These are phyloP conservation scores for Orbilia oligospora DNA, from an alignment of 2,329 filamentous ascomycete genomes.

Conservation along the genomic window DNA sequence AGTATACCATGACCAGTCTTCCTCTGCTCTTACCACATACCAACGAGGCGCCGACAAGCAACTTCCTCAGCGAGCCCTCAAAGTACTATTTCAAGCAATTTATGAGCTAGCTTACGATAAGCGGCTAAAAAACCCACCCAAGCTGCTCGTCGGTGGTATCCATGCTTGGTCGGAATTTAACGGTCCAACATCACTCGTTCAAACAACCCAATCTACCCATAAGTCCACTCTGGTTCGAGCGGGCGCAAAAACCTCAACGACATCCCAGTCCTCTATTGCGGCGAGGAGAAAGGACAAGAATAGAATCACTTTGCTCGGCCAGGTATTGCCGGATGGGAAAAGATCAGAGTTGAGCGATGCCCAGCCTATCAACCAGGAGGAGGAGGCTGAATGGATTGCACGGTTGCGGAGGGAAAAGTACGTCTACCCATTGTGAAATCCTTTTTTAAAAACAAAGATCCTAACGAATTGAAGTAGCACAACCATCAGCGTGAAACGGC, in stretches of 20 bases:
- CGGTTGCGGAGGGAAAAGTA: conserved; percentile 77
- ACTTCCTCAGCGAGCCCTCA: conserved; percentile 73
- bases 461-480: conserved; percentile 19
- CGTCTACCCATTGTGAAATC: conserved; percentile 60
- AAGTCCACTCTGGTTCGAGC: conserved; percentile 67
- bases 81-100: conserved; percentile 82
- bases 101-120: conserved; percentile 86
- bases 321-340: conserved; percentile 64
- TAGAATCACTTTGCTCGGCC: conserved; percentile 34
- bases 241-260: conserved; percentile 71
- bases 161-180: conserved; percentile 89
- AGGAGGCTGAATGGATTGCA: conserved; percentile 85
- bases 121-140: conserved; percentile 79
- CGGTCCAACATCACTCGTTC: conserved; percentile 75
- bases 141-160: conserved; percentile 84
- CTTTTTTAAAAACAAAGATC: neutral
- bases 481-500: conserved; percentile 44
- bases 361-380: conserved; percentile 80
- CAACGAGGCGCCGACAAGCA: conserved; percentile 66
- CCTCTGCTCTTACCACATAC: conserved; percentile 67
- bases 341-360: conserved; percentile 71
- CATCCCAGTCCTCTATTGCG: conserved; percentile 69
- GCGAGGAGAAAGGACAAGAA: conserved; percentile 70
- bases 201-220: conserved; percentile 33
- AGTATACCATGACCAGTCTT: conserved; percentile 87